A percentile compares a stretch with the other conserved stretches of the same genome.
Evolutionary conservation across 1,284 basidiomycete species (phyloP).

Genomic region (Tranzscheliella williamsii): DNA sequence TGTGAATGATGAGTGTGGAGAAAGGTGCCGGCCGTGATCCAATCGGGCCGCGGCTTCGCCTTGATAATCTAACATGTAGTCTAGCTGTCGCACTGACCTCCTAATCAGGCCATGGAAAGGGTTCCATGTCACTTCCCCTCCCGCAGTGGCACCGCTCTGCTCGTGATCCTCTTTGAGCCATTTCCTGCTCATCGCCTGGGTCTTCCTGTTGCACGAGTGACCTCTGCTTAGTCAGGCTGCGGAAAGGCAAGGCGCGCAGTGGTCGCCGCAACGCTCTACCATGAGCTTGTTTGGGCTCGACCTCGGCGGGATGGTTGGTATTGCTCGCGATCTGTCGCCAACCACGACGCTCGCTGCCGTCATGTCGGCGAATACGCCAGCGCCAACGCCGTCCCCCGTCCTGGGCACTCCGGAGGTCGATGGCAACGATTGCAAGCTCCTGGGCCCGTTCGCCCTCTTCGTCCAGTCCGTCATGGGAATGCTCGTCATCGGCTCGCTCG

Average conservation of each 20-base stretch:
- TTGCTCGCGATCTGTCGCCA: constrained; percentile 6
- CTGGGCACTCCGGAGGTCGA: constrained; percentile 40
- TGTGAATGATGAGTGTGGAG: too few species aligned
- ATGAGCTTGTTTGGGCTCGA: constrained; percentile 2
- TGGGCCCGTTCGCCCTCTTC: constrained; percentile 50
- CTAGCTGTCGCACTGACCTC: too few species aligned
- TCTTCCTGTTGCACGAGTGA: too few species aligned
- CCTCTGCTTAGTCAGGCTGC: too few species aligned
- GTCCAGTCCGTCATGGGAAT: constrained; percentile 84
- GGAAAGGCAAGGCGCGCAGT: too few species aligned
- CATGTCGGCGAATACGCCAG: neutral
- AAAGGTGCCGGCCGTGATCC: too few species aligned
- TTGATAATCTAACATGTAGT: too few species aligned
- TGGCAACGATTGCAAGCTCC: constrained; percentile 45
- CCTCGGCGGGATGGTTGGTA: constrained; percentile 3
- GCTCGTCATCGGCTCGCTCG: constrained; percentile 78
- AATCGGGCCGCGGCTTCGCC: too few species aligned
- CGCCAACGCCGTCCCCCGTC: constrained; percentile 8
- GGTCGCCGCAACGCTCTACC: too few species aligned
- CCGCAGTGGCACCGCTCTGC: neutral
- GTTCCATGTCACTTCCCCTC: neutral
- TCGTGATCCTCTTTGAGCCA: neutral
- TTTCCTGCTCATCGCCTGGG: too few species aligned
- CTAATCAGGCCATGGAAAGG: too few species aligned
- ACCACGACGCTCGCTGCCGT: constrained; percentile 3